A percentile compares a stretch with the other conserved stretches of the same genome.
These are phyloP conservation scores for Bruguiera sexangula DNA, from an alignment of 345 rosid species.

Conservation along the genomic window DNA sequence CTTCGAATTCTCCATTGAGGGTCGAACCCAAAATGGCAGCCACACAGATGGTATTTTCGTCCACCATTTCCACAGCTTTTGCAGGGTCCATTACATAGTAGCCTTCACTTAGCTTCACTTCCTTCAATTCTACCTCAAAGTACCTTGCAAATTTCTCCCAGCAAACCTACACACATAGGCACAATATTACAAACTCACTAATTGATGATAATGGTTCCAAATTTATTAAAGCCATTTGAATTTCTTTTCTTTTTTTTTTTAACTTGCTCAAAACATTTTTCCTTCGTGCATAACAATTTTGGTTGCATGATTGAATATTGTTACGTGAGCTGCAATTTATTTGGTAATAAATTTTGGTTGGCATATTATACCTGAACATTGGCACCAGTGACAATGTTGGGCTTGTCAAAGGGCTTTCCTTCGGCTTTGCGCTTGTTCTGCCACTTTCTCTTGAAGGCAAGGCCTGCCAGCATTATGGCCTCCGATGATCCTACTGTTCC, in stretches of 20 bases:
- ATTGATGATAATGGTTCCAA: no score
- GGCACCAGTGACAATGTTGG: constrained; percentile 95
- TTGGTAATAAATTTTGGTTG: neutral
- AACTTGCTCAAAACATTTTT: no score
- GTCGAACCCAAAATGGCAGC: constrained; percentile 93
- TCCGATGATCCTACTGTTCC: constrained; percentile 95
- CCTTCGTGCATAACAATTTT: no score
- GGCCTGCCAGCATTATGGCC: constrained; percentile 94
- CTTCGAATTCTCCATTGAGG: constrained; percentile 92
- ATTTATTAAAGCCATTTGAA: no score
- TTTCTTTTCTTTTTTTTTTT: no score
- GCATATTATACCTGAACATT: constrained; percentile 63
- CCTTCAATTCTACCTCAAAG: constrained; percentile 89
- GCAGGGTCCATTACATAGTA: constrained; percentile 96
- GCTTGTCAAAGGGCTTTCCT: constrained; percentile 79
- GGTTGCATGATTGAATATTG: no score
- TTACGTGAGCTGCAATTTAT: no score
- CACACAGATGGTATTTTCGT: constrained; percentile 96
- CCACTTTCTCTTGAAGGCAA: constrained; percentile 93
- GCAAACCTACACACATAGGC: constrained; percentile 43
- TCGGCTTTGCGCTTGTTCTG: constrained; percentile 81
- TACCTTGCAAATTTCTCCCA: constrained; percentile 96
- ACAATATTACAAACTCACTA: no score
- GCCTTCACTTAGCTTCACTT: constrained; percentile 78
- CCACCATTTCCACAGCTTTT: constrained; percentile 87